phyloP scores from a whole-genome alignment of 768 basidiomycete species.

The Trametes coccinea region DNA sequence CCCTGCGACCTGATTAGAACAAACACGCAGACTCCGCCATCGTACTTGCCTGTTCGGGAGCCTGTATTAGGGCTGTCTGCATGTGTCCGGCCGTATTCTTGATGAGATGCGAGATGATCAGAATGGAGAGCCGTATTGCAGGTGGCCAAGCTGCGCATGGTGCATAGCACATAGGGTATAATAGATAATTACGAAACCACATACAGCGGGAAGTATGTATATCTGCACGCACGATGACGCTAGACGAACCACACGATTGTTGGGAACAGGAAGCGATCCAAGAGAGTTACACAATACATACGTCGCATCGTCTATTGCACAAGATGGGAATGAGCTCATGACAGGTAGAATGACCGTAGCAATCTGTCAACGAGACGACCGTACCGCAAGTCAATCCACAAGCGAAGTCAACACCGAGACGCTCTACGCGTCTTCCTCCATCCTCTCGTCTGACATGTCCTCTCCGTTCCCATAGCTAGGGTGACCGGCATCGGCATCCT shows the following conservation, averaged over 20 bases:
- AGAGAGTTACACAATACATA: slow-evolving; percentile 13
- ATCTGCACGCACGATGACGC: neutral
- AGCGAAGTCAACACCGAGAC: slow-evolving; percentile 2
- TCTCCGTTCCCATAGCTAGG: slow-evolving; percentile 15
- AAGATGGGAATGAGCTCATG: neutral
- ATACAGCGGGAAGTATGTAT: slow-evolving; percentile 16
- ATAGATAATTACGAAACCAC: slow-evolving; percentile 14
- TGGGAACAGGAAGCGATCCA: slow-evolving; percentile 6
- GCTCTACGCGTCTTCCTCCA: slow-evolving; percentile 25
- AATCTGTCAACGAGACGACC: slow-evolving; percentile 9
- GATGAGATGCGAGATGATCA: slow-evolving; percentile 17
- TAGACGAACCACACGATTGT: slow-evolving; percentile 8
- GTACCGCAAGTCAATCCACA: slow-evolving; percentile 7
- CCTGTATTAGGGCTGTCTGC: neutral
- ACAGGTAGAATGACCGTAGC: slow-evolving; percentile 3
- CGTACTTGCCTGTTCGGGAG: slow-evolving; percentile 12
- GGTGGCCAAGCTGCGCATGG: neutral
- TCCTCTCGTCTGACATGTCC: slow-evolving; percentile 18
- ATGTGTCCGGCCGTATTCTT: neutral
- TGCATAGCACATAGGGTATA: slow-evolving; percentile 6
- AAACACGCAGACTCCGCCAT: slow-evolving; percentile 5
- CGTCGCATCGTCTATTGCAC: slow-evolving; percentile 4
- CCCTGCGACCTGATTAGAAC: slow-evolving; percentile 7
- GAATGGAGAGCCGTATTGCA: neutral
- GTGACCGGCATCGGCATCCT: slow-evolving; percentile 22